Evolutionary conservation across 2,329 filamentous ascomycete species (phyloP), one percentile per base, ranked within the genome.

Genomic region (Colletotrichum theobromicola): DNA sequence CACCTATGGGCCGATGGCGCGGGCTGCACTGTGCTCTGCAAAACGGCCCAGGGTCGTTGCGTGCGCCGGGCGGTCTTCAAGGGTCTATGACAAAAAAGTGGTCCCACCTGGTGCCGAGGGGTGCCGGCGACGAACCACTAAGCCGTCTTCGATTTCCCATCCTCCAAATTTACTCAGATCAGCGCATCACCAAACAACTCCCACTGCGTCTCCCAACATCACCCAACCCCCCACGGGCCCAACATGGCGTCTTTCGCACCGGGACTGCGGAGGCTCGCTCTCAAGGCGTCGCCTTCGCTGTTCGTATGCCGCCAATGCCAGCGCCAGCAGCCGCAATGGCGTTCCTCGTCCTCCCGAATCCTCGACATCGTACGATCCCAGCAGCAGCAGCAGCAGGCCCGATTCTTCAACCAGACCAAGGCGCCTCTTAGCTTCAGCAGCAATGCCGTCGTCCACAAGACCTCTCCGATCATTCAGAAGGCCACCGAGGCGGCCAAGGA

Each of bases 241-340:
- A 72, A 32, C n/a, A 88, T 88, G 87, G 83, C 86, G 73, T 80
- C 84, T 62, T 79, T 88, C 70, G 79, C 83, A 70, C 85, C 86
- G 61, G 83, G 85, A 66, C 78, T 88, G 72, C 83, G 86, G 75
- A 84, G 85, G 78, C 77, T 84, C 57, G 81, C 84, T 76, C 77
- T 87, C 28, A 83, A 82, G 77, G 80, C 84, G 24, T 81, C 86
- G 35, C 79, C 82, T 32, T 81, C 84, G 35, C 83, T 85, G 70
- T 84, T 88, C 67, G 79, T 85, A 79, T 89, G 87, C 82, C 87
- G 87, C 76, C 88, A 89, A 85, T 90, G 87, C 80, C 84, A 83
- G 75, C 76, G 78, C 32, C 80, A 80, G 26, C 78, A 79, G 62
- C 77, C 79, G n/a, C 76, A 72, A 53, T 72, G 76, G 75, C 67